A percentile compares a stretch with the other conserved stretches of the same genome.
phyloP scores from a whole-genome alignment of 2,329 filamentous ascomycete genomes.

The Rhexocercosporidium sp. region DNA sequence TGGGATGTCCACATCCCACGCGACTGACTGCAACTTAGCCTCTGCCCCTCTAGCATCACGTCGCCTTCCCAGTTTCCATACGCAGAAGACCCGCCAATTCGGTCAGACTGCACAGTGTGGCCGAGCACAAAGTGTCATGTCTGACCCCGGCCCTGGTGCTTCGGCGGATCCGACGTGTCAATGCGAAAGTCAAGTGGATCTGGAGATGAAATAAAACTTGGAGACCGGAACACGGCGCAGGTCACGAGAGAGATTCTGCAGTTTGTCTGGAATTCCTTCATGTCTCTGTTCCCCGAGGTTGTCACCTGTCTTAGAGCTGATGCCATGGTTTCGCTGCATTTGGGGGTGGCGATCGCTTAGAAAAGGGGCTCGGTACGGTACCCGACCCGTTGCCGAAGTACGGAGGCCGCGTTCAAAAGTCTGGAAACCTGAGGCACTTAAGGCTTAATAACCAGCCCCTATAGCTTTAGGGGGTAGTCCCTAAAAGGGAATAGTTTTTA shows the following conservation, averaged over 20 bases:
- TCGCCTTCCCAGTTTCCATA: conserved; percentile 2
- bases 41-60: too few relatives aligned
- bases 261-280: not conserved
- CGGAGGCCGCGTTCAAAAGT: too few relatives aligned
- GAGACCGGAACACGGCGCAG: not conserved
- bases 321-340: conserved; percentile 3
- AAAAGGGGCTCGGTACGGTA: not conserved
- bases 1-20: conserved; percentile 5
- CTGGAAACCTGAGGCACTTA: too few relatives aligned
- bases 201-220: conserved; percentile 9
- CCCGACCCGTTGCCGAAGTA: not conserved
- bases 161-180: not conserved
- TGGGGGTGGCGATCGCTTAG: not conserved
- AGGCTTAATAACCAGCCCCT: too few relatives aligned
- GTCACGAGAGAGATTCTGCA: not conserved
- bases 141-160: not conserved
- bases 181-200: conserved; percentile 12
- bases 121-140: conserved; percentile 10
- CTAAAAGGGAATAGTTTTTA: too few relatives aligned
- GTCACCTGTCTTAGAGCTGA: not conserved
- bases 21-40: not conserved
- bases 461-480: too few relatives aligned
- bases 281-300: not conserved
- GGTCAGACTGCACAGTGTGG: conserved; percentile 18
- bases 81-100: conserved; percentile 16